Percentiles rank a stretch among this genome's conserved stretches.
These are phyloP conservation scores for Viola odorata DNA, from an alignment of 345 rosid species.

Conservation along the genomic window DNA sequence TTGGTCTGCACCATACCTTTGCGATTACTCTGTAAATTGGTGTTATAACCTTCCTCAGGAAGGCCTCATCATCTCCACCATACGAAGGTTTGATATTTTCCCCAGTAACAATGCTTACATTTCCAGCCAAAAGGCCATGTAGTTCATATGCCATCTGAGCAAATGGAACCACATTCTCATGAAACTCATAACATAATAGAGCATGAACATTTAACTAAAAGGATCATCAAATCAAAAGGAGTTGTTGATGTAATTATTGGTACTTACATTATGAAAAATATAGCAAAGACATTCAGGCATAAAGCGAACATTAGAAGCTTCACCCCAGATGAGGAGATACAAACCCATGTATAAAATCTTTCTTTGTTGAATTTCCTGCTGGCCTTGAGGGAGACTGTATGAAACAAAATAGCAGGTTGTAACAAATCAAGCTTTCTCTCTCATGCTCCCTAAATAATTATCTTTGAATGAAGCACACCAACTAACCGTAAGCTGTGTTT, in stretches of 20 bases:
- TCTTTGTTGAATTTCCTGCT: slow-evolving; percentile 86
- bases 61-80: slow-evolving; percentile 96
- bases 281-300: slow-evolving; percentile 95
- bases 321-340: slow-evolving; percentile 96
- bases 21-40: slow-evolving; percentile 76
- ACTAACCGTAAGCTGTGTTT: slow-evolving; percentile 89
- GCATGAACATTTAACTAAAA: not conserved
- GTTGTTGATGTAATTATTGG: slow-evolving; percentile 5
- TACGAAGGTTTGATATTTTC: slow-evolving; percentile 97
- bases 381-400: slow-evolving; percentile 81
- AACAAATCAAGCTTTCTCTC: not conserved
- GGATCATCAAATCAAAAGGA: slow-evolving; percentile 8
- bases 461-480: not conserved
- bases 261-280: slow-evolving; percentile 88
- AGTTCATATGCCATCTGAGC: slow-evolving; percentile 98
- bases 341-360: slow-evolving; percentile 91
- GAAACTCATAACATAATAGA: not conserved
- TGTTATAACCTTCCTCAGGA: slow-evolving; percentile 82
- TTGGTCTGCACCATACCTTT: slow-evolving; percentile 44
- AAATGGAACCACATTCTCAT: slow-evolving; percentile 5
- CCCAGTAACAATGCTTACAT: slow-evolving; percentile 96
- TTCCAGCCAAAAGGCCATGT: slow-evolving; percentile 94
- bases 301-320: slow-evolving; percentile 93
- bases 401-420: slow-evolving; percentile 10
- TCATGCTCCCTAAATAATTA: too few species aligned